Conservation (phyloP, 2,329 filamentous ascomycete genomes). For the Microdochium nivale region DNA sequence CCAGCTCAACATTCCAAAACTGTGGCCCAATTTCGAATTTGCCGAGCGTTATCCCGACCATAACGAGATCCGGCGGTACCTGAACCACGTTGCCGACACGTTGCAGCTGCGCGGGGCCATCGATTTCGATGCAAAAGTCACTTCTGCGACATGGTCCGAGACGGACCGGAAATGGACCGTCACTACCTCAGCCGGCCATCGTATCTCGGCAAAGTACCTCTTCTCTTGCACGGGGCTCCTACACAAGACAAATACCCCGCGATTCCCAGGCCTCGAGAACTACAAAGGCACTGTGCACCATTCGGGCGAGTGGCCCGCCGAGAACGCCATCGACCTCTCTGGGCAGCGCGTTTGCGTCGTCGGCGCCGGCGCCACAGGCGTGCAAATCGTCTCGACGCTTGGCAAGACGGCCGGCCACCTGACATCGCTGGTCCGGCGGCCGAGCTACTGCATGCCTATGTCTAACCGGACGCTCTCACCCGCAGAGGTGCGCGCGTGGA, state of each 20-base stretch:
- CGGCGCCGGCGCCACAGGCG: slow-evolving; percentile 55
- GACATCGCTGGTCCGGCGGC: slow-evolving; percentile 36
- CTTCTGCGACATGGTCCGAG: slow-evolving; percentile 29
- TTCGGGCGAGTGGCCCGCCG: slow-evolving; percentile 52
- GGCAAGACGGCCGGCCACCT: slow-evolving; percentile 42
- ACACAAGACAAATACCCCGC: slow-evolving; percentile 48
- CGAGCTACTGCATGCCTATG: too few relatives aligned
- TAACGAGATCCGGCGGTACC: slow-evolving; percentile 34
- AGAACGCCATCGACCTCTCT: slow-evolving; percentile 40
- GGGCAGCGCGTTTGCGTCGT: slow-evolving; percentile 54
- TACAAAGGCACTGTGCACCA: slow-evolving; percentile 54
- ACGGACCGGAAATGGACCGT: slow-evolving; percentile 30
- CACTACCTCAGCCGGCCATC: slow-evolving; percentile 27
- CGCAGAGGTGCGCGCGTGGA: too few relatives aligned
- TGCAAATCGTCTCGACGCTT: slow-evolving; percentile 56
- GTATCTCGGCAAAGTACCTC: slow-evolving; percentile 35
- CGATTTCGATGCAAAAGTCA: slow-evolving; percentile 32
- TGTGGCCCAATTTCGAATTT: slow-evolving; percentile 36
- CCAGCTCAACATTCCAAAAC: slow-evolving; percentile 24
- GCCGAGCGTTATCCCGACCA: slow-evolving; percentile 26
- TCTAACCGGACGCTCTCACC: too few relatives aligned
- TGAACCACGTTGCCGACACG: slow-evolving; percentile 33
- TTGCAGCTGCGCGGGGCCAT: slow-evolving; percentile 33
- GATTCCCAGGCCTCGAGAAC: slow-evolving; percentile 48
- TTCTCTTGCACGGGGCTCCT: slow-evolving; percentile 45